phyloP scores from a whole-genome alignment of 352 stramenopile genomes.

The Globisporangium middletonii region DNA sequence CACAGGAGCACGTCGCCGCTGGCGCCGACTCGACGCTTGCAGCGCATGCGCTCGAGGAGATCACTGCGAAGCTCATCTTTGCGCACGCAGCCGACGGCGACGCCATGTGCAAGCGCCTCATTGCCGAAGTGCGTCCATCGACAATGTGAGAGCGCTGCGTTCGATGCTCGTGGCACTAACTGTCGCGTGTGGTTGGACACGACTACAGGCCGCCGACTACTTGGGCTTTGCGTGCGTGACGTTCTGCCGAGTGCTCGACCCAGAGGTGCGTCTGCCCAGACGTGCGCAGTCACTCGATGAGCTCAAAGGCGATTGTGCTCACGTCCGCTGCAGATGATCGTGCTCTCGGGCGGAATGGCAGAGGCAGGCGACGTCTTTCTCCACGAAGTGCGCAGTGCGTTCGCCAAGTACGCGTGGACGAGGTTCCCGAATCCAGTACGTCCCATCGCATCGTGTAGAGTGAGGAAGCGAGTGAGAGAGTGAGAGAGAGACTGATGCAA shows the following conservation, averaged over 20 bases:
- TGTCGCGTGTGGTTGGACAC: neutral
- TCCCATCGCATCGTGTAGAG: neutral
- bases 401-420: slow-evolving; percentile 69
- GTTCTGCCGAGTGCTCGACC: slow-evolving; percentile 70
- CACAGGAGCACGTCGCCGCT: slow-evolving; percentile 57
- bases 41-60: slow-evolving; percentile 30
- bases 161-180: neutral
- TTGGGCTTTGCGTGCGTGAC: slow-evolving; percentile 80
- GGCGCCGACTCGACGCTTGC: slow-evolving; percentile 45
- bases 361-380: slow-evolving; percentile 68
- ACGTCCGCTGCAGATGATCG: slow-evolving; percentile 47
- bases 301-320: neutral
- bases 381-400: slow-evolving; percentile 50
- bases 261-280: slow-evolving; percentile 34
- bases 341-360: slow-evolving; percentile 69
- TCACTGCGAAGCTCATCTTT: slow-evolving; percentile 74
- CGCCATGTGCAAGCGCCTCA: slow-evolving; percentile 56
- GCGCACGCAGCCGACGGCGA: slow-evolving; percentile 58
- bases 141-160: neutral
- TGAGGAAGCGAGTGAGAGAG: neutral
- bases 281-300: neutral
- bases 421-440: slow-evolving; percentile 66
- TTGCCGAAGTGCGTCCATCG: slow-evolving; percentile 43
- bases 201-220: slow-evolving; percentile 60
- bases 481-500: neutral